A percentile compares a stretch with the other conserved stretches of the same genome.
Evolutionary conservation across 2,329 filamentous ascomycete genomes (phyloP).

Genomic region (Knoxdaviesia proteae): DNA sequence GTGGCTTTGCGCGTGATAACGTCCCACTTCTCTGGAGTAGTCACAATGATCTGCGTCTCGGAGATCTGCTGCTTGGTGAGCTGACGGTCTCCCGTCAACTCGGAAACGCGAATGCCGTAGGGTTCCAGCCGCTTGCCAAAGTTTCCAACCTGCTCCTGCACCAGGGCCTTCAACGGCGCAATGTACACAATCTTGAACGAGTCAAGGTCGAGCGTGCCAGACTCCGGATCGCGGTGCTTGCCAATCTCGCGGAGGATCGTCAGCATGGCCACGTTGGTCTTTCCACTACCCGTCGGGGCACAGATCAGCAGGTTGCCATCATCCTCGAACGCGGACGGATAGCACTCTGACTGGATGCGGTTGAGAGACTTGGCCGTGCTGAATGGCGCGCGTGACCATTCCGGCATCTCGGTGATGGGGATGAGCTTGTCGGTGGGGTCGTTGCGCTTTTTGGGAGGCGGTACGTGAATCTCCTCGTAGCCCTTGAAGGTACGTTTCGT

Average conservation of each 20-base stretch:
- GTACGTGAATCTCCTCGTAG: slow-evolving; percentile 96
- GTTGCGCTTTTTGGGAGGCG: slow-evolving; percentile 69
- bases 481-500: slow-evolving; percentile 93
- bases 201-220: slow-evolving; percentile 87
- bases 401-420: slow-evolving; percentile 70
- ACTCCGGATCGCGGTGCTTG: slow-evolving; percentile 73
- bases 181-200: slow-evolving; percentile 98
- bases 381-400: slow-evolving; percentile 79
- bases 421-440: slow-evolving; percentile 66
- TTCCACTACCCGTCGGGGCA: slow-evolving; percentile 89
- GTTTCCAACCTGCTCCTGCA: slow-evolving; percentile 95
- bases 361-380: slow-evolving; percentile 74
- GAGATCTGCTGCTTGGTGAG: slow-evolving; percentile 97
- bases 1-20: slow-evolving; percentile 96
- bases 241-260: slow-evolving; percentile 91
- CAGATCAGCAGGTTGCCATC: slow-evolving; percentile 98
- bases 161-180: slow-evolving; percentile 81
- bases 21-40: slow-evolving; percentile 97
- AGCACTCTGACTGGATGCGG: slow-evolving; percentile 89
- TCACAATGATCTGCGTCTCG: slow-evolving; percentile 95
- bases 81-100: slow-evolving; percentile 91
- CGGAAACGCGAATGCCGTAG: slow-evolving; percentile 83
- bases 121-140: slow-evolving; percentile 79
- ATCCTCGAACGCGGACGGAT: slow-evolving; percentile 70
- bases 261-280: slow-evolving; percentile 97